phyloP scores from a whole-genome alignment of 2,329 filamentous ascomycete genomes.

The Colletotrichum truncatum region DNA sequence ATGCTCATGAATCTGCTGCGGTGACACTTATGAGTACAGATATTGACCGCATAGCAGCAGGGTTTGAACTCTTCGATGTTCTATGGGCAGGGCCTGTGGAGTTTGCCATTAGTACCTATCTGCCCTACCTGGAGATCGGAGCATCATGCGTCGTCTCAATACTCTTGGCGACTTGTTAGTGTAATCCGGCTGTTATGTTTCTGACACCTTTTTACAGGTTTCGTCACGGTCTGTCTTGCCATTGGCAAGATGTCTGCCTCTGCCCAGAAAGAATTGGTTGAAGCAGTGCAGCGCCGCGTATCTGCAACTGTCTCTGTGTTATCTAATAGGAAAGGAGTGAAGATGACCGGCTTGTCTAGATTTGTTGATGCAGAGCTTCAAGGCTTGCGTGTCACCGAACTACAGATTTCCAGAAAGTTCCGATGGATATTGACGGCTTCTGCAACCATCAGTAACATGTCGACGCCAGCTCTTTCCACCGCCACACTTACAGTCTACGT shows the following conservation, averaged over 20 bases:
- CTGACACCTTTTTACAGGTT: slow-evolving; percentile 5
- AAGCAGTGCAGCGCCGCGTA: slow-evolving; percentile 38
- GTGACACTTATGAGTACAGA: slow-evolving; percentile 39
- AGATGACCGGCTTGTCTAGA: slow-evolving; percentile 4
- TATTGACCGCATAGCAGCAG: slow-evolving; percentile 35
- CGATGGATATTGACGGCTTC: slow-evolving; percentile 37
- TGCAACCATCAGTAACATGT: slow-evolving; percentile 6
- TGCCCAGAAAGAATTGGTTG: slow-evolving; percentile 53
- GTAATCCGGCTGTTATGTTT: slow-evolving; percentile 1
- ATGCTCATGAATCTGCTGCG: slow-evolving; percentile 28
- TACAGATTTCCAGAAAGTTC: slow-evolving; percentile 46
- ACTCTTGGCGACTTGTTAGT: too few relatives aligned
- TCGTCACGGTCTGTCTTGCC: slow-evolving; percentile 10
- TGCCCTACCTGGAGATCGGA: too few relatives aligned
- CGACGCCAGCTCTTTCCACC: slow-evolving; percentile 28
- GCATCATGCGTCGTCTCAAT: too few relatives aligned
- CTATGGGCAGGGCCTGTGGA: too few relatives aligned
- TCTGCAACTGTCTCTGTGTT: not conserved
- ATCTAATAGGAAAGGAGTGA: not conserved
- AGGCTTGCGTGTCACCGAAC: slow-evolving; percentile 45
- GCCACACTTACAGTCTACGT: slow-evolving; percentile 14
- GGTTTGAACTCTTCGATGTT: slow-evolving; percentile 4
- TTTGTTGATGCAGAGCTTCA: slow-evolving; percentile 34
- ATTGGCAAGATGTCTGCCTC: too few relatives aligned
- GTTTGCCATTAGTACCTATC: too few relatives aligned